Percentiles rank a stretch among this genome's conserved stretches.
Evolutionary conservation across 2,329 filamentous ascomycete species (phyloP).

Genomic region (Xylariaceae sp.): DNA sequence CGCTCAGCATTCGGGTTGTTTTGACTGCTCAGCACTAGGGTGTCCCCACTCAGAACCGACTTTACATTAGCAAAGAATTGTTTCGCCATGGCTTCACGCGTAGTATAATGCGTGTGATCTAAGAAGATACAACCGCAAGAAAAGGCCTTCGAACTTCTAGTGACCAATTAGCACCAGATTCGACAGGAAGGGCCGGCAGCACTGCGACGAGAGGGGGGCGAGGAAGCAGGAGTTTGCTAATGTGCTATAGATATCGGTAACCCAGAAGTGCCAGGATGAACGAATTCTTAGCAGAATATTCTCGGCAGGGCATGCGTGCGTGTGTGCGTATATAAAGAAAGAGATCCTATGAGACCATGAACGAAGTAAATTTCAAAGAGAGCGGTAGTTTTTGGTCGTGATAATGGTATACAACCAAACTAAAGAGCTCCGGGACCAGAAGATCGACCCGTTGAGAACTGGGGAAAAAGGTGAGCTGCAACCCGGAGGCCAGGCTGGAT

Average conservation of each 20-base stretch:
- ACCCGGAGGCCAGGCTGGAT: neutral
- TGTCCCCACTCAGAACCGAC: conserved; percentile 90
- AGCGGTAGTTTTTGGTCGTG: neutral
- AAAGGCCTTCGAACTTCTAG: conserved; percentile 23
- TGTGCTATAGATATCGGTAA: neutral
- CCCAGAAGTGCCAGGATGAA: neutral
- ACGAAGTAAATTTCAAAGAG: neutral
- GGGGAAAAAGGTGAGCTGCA: neutral
- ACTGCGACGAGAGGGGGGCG: neutral
- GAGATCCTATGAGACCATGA: neutral
- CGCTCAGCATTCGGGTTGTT: conserved; percentile 80
- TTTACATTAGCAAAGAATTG: conserved; percentile 74
- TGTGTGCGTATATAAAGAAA: neutral
- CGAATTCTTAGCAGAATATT: neutral
- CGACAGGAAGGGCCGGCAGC: neutral
- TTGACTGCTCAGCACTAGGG: conserved; percentile 75
- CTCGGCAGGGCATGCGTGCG: neutral
- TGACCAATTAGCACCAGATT: conserved; percentile 17
- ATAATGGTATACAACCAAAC: neutral
- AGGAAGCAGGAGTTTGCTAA: neutral
- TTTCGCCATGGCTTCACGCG: conserved; percentile 37
- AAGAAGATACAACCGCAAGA: conserved; percentile 21
- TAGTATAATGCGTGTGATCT: conserved; percentile 40
- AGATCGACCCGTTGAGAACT: neutral
- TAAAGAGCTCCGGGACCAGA: neutral